Evolutionary conservation across 1,139 yeast species (phyloP), one percentile per base, ranked within the genome.

Genomic region (Hyphopichia wangnamkhiaoensis): DNA sequence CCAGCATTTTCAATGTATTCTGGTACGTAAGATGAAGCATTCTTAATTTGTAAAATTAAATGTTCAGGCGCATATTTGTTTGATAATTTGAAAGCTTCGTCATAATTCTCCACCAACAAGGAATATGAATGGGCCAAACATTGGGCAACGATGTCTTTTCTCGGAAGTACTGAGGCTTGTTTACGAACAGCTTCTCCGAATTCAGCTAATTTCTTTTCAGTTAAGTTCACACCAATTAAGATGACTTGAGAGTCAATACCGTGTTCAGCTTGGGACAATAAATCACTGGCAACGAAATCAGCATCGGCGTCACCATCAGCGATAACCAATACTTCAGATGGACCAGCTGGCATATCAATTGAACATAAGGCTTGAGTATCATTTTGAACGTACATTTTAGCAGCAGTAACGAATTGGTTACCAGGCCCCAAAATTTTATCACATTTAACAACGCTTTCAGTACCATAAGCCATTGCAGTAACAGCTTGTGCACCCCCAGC

Each of bases 401-500:
- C 99, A 37, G 98, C 98, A 19, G 99, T 93, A 41, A 93, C 99
- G 61, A 94, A 93, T 68, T 93, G 99, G 68, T 93, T 93, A 44
- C 98, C 99, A 17, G 99, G 99, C 38, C 99, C 99, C 63, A 93
- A 76, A 46, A 93, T 91, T 74, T 93, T 93, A 67, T 93, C 97
- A 60, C 94, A 94, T 65, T 94, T 93, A 42, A 95, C 86, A 34
- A 93, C 85, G 29, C 86, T 69, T 53, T 88, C 89, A 7, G 98
- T 94, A 59, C 99, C 98, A 60, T 93, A 93, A 1, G 98, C 98
- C 95, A 93, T 79, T 3, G 99, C 95, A 32, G 98, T 95, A 40
- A 93, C 88, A 3, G 98, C 99, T 70, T 93, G 99, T 3, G 98
- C 98, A 55, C 99, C 99, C 52, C 98, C 99, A 1, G 98, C 98